These are phyloP conservation scores for Stenogyne calaminthoides DNA, from an alignment of 305 asterid species.

Conservation along the genomic window DNA sequence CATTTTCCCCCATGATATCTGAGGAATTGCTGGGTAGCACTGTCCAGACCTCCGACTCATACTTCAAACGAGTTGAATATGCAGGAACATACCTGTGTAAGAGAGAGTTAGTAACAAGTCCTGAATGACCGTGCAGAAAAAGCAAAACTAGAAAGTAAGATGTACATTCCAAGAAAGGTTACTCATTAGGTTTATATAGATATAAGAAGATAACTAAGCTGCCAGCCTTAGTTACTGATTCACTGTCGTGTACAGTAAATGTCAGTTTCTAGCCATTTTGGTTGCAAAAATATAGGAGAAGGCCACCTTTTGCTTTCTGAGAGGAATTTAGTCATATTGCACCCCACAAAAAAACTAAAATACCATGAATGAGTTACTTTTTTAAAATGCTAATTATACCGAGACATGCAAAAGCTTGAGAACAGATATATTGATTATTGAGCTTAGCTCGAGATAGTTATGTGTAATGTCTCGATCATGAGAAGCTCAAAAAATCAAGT, in stretches of 20 bases:
- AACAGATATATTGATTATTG: no score
- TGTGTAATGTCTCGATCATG: neutral
- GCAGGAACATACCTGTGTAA: conserved; percentile 86
- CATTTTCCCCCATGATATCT: conserved; percentile 49
- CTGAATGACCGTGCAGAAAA: neutral
- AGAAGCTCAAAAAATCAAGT: neutral
- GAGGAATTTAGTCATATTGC: no score
- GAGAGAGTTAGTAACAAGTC: neutral
- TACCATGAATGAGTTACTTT: no score
- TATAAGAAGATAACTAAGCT: conserved; percentile 5
- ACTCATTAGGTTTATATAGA: conserved; percentile 2
- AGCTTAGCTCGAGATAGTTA: neutral
- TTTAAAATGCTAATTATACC: no score
- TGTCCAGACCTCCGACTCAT: conserved; percentile 64
- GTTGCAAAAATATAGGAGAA: no score
- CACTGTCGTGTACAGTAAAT: neutral
- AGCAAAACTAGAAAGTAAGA: neutral
- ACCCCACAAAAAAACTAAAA: no score
- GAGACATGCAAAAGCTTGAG: neutral
- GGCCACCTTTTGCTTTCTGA: no score
- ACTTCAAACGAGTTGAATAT: conserved; percentile 84
- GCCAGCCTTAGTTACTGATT: neutral
- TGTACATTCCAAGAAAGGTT: conserved; percentile 11
- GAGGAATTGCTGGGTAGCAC: conserved; percentile 65
- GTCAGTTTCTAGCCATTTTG: no score